phyloP scores from a whole-genome alignment of 2,329 filamentous ascomycete genomes.

The Apiospora koreana region DNA sequence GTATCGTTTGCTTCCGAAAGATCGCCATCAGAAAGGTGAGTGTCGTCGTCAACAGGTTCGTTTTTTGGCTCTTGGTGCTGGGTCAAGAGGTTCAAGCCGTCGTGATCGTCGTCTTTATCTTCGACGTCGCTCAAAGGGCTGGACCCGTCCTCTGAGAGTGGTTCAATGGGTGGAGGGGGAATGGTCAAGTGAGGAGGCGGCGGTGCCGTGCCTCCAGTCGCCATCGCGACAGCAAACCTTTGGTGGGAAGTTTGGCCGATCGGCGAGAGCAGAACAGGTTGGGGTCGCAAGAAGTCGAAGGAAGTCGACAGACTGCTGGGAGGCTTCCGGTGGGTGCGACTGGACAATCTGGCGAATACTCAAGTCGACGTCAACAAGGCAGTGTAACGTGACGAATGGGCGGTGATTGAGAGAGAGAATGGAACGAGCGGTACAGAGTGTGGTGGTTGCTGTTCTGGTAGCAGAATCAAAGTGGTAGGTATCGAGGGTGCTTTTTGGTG shows the following conservation, averaged over 20 bases:
- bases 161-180: constrained; percentile 47
- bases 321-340: not conserved
- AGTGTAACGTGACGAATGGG: too few relatives aligned
- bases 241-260: not conserved
- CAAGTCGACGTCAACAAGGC: not conserved
- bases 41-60: constrained; percentile 49
- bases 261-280: not conserved
- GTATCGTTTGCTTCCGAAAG: constrained; percentile 66
- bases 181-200: constrained; percentile 47
- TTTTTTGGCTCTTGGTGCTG: not conserved
- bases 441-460: too few relatives aligned
- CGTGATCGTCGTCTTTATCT: constrained; percentile 72
- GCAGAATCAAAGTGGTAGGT: not conserved
- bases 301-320: too few relatives aligned
- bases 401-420: not conserved
- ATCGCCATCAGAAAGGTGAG: constrained; percentile 48
- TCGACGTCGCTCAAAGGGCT: constrained; percentile 94
- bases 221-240: constrained; percentile 41
- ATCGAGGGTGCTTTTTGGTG: not conserved
- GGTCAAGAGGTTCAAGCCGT: constrained; percentile 44
- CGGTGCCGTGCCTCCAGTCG: constrained; percentile 44
- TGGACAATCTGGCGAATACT: not conserved
- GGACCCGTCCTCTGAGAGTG: constrained; percentile 65
- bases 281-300: not conserved
- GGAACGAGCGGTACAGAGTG: not conserved